Evolutionary conservation across 1,284 basidiomycete genomes (phyloP), one percentile per base, ranked within the genome.

Genomic region (Macrocystidia cucumis): DNA sequence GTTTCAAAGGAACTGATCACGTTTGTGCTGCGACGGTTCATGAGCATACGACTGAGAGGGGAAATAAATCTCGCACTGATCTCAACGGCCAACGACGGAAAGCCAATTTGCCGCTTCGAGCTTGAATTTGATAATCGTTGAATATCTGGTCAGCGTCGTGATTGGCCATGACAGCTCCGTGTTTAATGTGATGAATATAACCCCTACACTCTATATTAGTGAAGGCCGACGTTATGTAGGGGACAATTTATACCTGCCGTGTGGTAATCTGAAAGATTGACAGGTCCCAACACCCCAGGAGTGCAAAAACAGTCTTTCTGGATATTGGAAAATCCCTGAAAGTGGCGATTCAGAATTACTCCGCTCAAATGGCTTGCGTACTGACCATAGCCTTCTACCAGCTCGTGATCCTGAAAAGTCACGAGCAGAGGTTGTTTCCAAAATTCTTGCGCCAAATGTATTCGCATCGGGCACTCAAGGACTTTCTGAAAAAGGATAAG

Each of bases 1-100:
- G n/a, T n/a, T n/a, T n/a, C 7, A 5, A 29, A 9, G 18, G 20
- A 7, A 9, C 2, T 12, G 4, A 24, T 34, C 62, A 80, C 79
- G 72, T 67, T 75, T 79, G 47, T 82, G 77, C 80, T 85, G 32
- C 14, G 34, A 13, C 33, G 24, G 21, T 35, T 20, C 27, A 37
- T 41, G 12, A 24, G 21, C 40, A 48, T 49, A 35, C 17, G 9
- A 42, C 34, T 16, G 9, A 22, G 12, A 23, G 19, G 12, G 25
- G 17, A 30, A 16, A 29, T 8, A 41, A 29, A 29, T 25, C 2
- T 59, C 74, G 55, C 51, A 81, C 84, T 42, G 59, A 61, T 59
- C 69, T 65, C 43, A 87, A 48, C 5, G 83, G 81, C 68, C 76
- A 84, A 42, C 84, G 61, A 35, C 77, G 67, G 50, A 87, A 84